Evolutionary conservation across 148 eudicot genomes (phyloP), one percentile per base, ranked within the genome.

Genomic region (Dysphania ambrosioides): DNA sequence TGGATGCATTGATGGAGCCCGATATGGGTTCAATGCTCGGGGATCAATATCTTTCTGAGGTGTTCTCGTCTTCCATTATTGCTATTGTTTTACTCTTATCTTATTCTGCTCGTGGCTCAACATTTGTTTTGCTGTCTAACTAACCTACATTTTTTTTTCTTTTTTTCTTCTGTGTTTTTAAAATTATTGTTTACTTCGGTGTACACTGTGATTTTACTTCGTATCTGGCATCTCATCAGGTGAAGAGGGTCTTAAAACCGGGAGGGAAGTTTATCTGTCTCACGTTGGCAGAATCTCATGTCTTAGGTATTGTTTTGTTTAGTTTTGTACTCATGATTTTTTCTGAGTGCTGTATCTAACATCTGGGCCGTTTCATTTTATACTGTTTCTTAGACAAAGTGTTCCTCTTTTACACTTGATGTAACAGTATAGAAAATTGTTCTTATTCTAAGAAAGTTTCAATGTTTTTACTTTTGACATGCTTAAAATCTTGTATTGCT

Each of bases 1-100:
- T 95, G 83, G 98, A 95, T 86, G 97, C 98, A 34, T 79, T 95
- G 78, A 95, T 95, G 98, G 98, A 95, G 86, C 97, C 98, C 35
- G 87, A 87, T 81, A 83, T 82, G 67, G 98, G 98, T 24, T 53
- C 92, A 7, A 85, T 81, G 74, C 83, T 95, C 44, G 98, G 98
- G 23, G 84, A 66, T 81, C 86, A 84, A 73, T 95, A 95, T 82
- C 76, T 95, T 60, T 89, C 93, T 23, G 97, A 95, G 98, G 98
- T 94, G 86, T 66, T 72, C 26, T 79, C 74, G 70, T 76, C 73
- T 76, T 63, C 55, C 49, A 35, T 59, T 38, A 75, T 65, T 55
- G 60, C 68, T 68, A 34, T 59, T 65, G 5, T 44, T 70, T 70
- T 75, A 77, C 47, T 53, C 30, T 21, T 60, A 35, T n/a, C 69